Base-by-base conservation (phyloP, 176 grass and related monocot species). In the Triticum monococcum region DNA sequence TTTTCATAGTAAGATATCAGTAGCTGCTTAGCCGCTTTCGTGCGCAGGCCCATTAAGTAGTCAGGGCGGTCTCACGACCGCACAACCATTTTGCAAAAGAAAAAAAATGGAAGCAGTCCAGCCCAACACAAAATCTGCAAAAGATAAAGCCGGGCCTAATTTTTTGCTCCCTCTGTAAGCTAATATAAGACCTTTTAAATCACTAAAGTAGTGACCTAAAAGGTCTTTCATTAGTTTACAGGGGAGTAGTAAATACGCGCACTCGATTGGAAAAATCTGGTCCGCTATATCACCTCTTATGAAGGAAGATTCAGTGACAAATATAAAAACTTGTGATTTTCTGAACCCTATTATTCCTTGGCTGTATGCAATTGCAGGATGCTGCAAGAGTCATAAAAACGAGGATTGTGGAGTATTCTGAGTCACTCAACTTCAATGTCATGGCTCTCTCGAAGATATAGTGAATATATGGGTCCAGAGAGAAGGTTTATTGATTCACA, bases 341-440 rank as follows among this genome's bases (percentile, higher is more conserved):
- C 61, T 24, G 25, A 50, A 9, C 18, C 72, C 25, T 52, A 26
- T 28, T 43, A 6, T 80, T 31, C 3, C n/a, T 52, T 23, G 72
- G 84, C 40, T 59, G 52, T 71, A 43, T 20, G 26, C 45, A 54
- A 54, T 20, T 56, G 48, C 77, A 98, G 91, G 91, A 95, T 86
- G 86, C 91, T 52, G 91, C 87, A 5, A 86, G 91, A 63, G 88
- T 95, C 38, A 98, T 95, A 85, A 92, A 95, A 77, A 87, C 63
- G 13, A 85, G 82, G 60, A 52, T 90, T 12, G 73, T 82, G 31
- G 43, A 87, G 74, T 91, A 93, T 70, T 68, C 95, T 4, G 65
- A 85, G 11, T 95, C 92, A 10, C 70, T 88, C 68, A 97, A 97
- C 82, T 97, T 97, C 75, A 95, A 91, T 87, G 95, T 90, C 64